Evolutionary conservation across 2,329 filamentous ascomycete genomes (phyloP), one percentile per base, ranked within the genome.

Genomic region (Colletotrichum melonis): DNA sequence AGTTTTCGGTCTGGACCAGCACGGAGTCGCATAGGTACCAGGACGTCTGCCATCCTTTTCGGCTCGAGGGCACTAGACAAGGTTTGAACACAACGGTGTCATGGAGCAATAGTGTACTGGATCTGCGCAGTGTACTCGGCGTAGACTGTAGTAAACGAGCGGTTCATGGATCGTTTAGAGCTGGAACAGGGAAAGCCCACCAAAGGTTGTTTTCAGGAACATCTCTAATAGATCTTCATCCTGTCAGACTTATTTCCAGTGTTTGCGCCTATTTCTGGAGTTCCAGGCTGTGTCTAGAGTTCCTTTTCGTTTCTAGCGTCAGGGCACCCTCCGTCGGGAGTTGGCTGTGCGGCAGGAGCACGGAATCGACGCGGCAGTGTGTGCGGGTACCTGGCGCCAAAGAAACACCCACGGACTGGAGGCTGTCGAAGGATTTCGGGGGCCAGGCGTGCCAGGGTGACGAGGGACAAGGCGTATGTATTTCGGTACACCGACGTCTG

Each of bases 1-100:
- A 69, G 66, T 69, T 69, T 69, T 56, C 55, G 55, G 70, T 73
- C 70, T 73, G 70, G 70, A 60, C 70, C 70, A 69, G 54, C 55
- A 64, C 32, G 32, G 32, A 12, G 32, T 35, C 32, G 32, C 32
- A 35, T 35, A 35, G 32, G 32, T 35, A 60, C 70, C 70, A 69
- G 54, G 30, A 64, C 19, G 42, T 55, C 28, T 28, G 11, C 49
- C 65, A 73, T 73, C 70, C 70, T 65, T 65, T 30, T n/a, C 42
- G 49, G 54, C 30, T 42, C 9, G 35, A 38, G 19, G 19, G 35
- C 62, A 59, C 55, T 67, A 56, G 42, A 49, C 68, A 56, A 28
- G 65, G 28, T 52, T 49, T 46, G 22, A 57, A 35, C n/a, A 22
- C 32, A 28, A 54, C 62, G 54, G 19, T 60, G 28, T 42, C 22